A percentile compares a stretch with the other conserved stretches of the same genome.
Conservation (phyloP, 495 filamentous ascomycete genomes). For the Aspergillus kassunensis region DNA sequence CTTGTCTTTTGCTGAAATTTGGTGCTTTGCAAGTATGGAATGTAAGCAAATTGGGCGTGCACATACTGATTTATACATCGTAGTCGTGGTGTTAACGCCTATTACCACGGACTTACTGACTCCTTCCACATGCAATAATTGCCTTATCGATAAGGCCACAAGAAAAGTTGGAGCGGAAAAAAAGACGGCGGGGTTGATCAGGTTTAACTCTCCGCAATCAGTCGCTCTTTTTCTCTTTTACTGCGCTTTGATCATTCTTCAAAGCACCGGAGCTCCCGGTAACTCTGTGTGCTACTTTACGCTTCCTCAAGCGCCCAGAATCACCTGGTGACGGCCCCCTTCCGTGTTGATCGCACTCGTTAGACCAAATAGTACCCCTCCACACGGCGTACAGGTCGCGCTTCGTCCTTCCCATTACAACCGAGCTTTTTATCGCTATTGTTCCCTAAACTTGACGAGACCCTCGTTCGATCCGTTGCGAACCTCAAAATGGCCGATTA, state of each 20-base stretch:
- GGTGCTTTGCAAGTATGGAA: no score
- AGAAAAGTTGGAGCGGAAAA: constrained; percentile 10
- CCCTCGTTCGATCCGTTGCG: not conserved
- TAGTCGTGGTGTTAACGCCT: not conserved
- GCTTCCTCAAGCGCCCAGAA: not conserved
- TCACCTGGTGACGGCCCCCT: not conserved
- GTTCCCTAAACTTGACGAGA: not conserved
- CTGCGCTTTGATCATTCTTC: not conserved
- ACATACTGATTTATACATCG: not conserved
- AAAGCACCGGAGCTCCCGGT: not conserved
- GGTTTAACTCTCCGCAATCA: not conserved
- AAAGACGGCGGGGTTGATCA: constrained; percentile 11
- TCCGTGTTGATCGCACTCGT: not conserved
- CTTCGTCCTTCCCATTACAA: not conserved
- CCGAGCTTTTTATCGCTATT: no score
- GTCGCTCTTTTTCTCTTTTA: not conserved
- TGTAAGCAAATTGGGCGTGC: constrained; percentile 9
- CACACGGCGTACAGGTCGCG: not conserved
- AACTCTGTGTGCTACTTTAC: not conserved
- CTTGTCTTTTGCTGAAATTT: no score
- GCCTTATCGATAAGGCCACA: constrained; percentile 21
- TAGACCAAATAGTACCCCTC: not conserved
- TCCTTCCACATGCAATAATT: constrained; percentile 4
- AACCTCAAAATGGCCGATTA: constrained; percentile 27
- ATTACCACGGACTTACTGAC: constrained; percentile 7